Conservation (phyloP, 495 filamentous ascomycete species). For the Aspergillus saccharolyticus region DNA sequence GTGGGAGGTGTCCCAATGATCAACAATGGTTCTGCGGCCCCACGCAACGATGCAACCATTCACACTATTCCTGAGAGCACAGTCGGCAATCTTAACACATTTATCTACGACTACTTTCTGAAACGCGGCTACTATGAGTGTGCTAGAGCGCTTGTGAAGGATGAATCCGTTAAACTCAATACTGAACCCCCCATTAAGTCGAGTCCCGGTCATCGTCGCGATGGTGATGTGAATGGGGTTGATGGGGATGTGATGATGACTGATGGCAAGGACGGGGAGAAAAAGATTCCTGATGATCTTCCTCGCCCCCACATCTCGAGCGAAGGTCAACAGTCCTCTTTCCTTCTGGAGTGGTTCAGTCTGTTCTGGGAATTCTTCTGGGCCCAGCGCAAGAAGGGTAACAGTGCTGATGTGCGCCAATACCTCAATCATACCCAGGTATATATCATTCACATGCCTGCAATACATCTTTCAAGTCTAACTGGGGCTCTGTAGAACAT, state of each 20-base stretch:
- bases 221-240: conserved; percentile 69
- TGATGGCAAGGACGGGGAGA: conserved; percentile 70
- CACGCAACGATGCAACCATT: conserved; percentile 41
- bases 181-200: conserved; percentile 58
- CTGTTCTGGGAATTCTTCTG: conserved; percentile 94
- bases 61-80: conserved; percentile 43
- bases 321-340: conserved; percentile 62
- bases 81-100: conserved; percentile 90
- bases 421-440: conserved; percentile 83
- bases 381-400: conserved; percentile 64
- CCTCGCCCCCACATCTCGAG: conserved; percentile 65
- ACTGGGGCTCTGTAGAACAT: conserved; percentile 30
- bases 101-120: conserved; percentile 96
- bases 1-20: conserved; percentile 68
- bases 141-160: conserved; percentile 63
- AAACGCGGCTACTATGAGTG: conserved; percentile 74
- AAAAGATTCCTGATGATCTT: conserved; percentile 73
- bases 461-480: conserved; percentile 9
- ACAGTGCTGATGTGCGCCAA: conserved; percentile 51
- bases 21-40: conserved; percentile 57
- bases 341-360: conserved; percentile 91
- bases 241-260: conserved; percentile 79
- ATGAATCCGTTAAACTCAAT: conserved; percentile 44
- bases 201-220: conserved; percentile 53
- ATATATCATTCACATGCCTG: conserved; percentile 25